Evolutionary conservation across 2,329 filamentous ascomycete genomes (phyloP).

Genomic region (Arthrobotrys sinensis): DNA sequence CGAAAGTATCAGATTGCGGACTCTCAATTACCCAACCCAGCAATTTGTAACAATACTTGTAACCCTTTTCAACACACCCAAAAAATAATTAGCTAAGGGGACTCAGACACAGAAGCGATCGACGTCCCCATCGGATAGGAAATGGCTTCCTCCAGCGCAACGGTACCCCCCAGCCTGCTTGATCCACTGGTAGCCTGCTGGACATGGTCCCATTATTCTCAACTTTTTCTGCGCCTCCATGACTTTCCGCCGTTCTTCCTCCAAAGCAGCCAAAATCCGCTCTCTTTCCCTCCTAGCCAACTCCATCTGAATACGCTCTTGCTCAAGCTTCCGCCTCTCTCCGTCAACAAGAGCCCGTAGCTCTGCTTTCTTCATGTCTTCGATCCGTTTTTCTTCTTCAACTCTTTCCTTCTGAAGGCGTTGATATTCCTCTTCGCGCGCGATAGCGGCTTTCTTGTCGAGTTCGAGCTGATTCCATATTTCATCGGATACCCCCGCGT

Average conservation of each 20-base stretch:
- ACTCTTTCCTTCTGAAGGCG: constrained; percentile 64
- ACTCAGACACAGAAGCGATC: constrained; percentile 41
- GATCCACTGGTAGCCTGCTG: constrained; percentile 75
- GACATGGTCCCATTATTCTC: constrained; percentile 72
- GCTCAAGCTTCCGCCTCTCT: constrained; percentile 65
- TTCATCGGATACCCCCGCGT: constrained; percentile 74
- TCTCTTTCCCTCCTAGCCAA: constrained; percentile 66
- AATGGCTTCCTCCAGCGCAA: constrained; percentile 76
- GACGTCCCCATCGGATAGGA: constrained; percentile 67
- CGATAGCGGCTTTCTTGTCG: constrained; percentile 68
- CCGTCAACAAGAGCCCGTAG: constrained; percentile 62
- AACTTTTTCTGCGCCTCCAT: constrained; percentile 70
- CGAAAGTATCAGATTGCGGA: constrained; percentile 15
- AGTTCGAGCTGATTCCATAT: constrained; percentile 75
- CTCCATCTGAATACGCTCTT: constrained; percentile 59
- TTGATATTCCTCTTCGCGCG: constrained; percentile 65
- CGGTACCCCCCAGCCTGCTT: constrained; percentile 74
- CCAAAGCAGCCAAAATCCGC: constrained; percentile 68
- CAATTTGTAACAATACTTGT: constrained; percentile 27
- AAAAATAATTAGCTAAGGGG: constrained; percentile 24
- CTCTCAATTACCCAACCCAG: constrained; percentile 9
- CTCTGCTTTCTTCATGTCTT: constrained; percentile 66
- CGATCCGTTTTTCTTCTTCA: constrained; percentile 49
- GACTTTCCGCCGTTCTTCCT: constrained; percentile 67
- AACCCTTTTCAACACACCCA: constrained; percentile 24